phyloP scores from a whole-genome alignment of 805 yeast species.

The Ogataea nitratoaversa region DNA sequence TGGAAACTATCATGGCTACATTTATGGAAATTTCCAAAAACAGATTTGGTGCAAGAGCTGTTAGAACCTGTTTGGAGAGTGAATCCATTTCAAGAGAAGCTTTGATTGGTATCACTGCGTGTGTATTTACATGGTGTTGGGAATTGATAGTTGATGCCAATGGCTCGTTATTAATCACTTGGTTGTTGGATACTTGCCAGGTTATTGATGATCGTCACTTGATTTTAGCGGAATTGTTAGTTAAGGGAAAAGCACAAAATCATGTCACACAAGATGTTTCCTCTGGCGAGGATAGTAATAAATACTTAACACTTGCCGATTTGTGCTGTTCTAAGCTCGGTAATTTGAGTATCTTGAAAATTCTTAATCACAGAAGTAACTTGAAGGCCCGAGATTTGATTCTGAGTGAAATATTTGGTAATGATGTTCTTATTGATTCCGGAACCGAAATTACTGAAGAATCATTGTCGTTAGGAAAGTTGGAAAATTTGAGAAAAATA shows the following conservation, averaged over 20 bases:
- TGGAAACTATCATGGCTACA: constrained; percentile 73
- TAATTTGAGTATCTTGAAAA: constrained; percentile 73
- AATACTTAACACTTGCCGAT: constrained; percentile 13
- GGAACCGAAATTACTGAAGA: constrained; percentile 13
- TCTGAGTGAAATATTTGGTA: constrained; percentile 63
- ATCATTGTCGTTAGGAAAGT: constrained; percentile 14
- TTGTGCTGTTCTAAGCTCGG: constrained; percentile 58
- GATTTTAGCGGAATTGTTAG: constrained; percentile 38
- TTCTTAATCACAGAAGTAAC: constrained; percentile 67
- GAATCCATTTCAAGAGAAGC: constrained; percentile 65
- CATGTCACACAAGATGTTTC: no score
- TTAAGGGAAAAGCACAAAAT: constrained; percentile 14
- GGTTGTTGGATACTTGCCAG: constrained; percentile 87
- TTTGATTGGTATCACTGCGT: constrained; percentile 65
- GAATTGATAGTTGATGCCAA: constrained; percentile 78
- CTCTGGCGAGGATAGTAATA: constrained; percentile 1
- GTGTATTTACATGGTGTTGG: constrained; percentile 73
- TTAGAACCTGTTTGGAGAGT: constrained; percentile 88
- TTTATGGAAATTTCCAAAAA: constrained; percentile 81
- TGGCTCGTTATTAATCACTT: constrained; percentile 84
- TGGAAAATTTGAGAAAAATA: constrained; percentile 39
- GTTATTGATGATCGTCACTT: constrained; percentile 56
- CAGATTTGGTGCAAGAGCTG: constrained; percentile 92
- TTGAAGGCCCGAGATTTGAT: constrained; percentile 56
- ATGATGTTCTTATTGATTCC: constrained; percentile 23